phyloP scores from a whole-genome alignment of 1,139 yeast genomes.

The Arxiozyma slooffiae region DNA sequence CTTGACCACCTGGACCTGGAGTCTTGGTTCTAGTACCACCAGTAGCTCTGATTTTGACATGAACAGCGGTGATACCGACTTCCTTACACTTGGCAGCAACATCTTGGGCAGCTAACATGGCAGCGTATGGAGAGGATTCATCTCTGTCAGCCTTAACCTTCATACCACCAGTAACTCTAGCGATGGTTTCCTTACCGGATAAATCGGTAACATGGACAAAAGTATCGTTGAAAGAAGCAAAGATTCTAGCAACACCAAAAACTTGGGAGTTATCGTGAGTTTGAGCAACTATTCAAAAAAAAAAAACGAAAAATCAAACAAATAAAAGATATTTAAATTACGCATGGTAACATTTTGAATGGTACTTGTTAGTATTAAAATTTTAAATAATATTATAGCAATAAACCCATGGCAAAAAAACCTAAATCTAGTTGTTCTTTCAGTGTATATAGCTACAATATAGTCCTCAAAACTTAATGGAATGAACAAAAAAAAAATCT shows the following conservation, averaged over 20 bases:
- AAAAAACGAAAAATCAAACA: not conserved
- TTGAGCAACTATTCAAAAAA: conserved; percentile 35
- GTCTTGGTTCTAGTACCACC: conserved; percentile 99
- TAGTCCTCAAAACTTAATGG: not conserved
- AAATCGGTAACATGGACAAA: conserved; percentile 99
- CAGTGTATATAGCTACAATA: not conserved
- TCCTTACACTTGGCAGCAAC: conserved; percentile 98
- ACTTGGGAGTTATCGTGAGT: conserved; percentile 96
- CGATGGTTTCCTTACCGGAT: conserved; percentile 99
- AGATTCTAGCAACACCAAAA: conserved; percentile 99
- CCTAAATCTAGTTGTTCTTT: not conserved
- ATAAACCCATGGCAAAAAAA: not conserved
- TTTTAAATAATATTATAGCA: too few species aligned
- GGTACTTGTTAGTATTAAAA: not conserved
- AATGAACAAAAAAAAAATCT: not conserved
- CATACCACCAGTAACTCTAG: conserved; percentile 99
- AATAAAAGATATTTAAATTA: too few species aligned
- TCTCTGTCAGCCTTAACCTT: conserved; percentile 99
- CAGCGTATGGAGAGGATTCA: conserved; percentile 99
- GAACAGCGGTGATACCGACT: conserved; percentile 99
- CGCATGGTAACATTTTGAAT: not conserved
- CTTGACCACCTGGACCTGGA: conserved; percentile 99
- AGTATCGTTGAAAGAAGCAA: conserved; percentile 99
- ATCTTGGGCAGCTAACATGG: conserved; percentile 99
- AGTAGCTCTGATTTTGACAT: conserved; percentile 98